Evolutionary conservation across 805 yeast species (phyloP).

Genomic region (Hanseniaspora clermontiae): DNA sequence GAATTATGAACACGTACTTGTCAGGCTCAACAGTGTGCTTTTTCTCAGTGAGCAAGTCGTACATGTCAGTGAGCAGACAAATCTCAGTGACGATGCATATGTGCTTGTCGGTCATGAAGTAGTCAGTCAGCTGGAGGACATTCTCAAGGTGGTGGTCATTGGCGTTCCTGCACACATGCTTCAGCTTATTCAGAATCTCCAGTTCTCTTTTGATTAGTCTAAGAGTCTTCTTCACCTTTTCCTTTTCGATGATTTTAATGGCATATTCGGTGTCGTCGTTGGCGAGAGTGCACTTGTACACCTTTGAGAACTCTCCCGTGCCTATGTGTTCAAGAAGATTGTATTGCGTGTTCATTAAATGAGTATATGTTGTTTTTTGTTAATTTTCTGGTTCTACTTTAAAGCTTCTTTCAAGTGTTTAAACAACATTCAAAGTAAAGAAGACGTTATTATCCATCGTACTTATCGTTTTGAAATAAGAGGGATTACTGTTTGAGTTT

Average conservation of each 20-base stretch:
- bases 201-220: constrained; percentile 48
- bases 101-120: constrained; percentile 52
- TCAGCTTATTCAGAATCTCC: constrained; percentile 29
- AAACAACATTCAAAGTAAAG: too few relatives aligned
- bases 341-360: constrained; percentile 13
- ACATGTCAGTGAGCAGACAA: constrained; percentile 57
- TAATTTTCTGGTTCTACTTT: too few relatives aligned
- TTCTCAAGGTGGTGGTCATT: constrained; percentile 28
- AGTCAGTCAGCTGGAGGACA: constrained; percentile 51
- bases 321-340: constrained; percentile 25
- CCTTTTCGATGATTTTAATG: constrained; percentile 31
- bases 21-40: constrained; percentile 34
- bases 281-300: constrained; percentile 37
- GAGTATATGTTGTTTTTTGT: not conserved
- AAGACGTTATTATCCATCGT: too few relatives aligned
- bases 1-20: constrained; percentile 38
- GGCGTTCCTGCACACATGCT: not conserved
- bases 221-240: constrained; percentile 22
- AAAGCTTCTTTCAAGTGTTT: too few relatives aligned
- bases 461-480: too few relatives aligned
- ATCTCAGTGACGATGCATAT: constrained; percentile 51
- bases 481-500: too few relatives aligned
- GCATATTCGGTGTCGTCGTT: constrained; percentile 33
- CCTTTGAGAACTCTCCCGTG: constrained; percentile 39
- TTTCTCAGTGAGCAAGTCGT: constrained; percentile 39